These are phyloP conservation scores for Colletotrichum sp. DNA, from an alignment of 2,329 filamentous ascomycete genomes.

Conservation along the genomic window DNA sequence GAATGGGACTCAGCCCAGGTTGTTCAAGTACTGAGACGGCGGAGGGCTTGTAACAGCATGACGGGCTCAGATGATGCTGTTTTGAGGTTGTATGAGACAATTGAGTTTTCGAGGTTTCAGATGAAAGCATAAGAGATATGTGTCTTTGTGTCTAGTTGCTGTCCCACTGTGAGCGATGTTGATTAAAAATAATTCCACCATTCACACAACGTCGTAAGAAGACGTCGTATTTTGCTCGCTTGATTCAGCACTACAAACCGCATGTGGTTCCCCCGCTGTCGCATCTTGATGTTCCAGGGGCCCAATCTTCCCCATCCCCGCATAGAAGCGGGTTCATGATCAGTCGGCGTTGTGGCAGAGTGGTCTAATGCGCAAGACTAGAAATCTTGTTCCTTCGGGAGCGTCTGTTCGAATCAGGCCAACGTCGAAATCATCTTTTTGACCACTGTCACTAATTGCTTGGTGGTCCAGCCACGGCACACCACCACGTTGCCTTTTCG, in stretches of 20 bases:
- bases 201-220: background rate
- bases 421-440: slow-evolving; percentile 3
- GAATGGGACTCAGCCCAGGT: slow-evolving; percentile 36
- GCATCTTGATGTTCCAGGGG: background rate
- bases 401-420: slow-evolving; percentile 22
- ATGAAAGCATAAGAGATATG: background rate
- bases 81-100: background rate
- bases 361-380: slow-evolving; percentile 23
- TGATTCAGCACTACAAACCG: background rate
- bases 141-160: background rate
- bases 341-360: slow-evolving; percentile 16
- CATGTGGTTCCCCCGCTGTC: background rate
- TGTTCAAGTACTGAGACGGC: slow-evolving; percentile 43
- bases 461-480: background rate
- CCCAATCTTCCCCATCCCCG: background rate
- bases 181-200: background rate
- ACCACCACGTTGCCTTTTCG: background rate
- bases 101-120: background rate
- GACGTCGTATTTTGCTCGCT: background rate
- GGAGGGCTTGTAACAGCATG: background rate
- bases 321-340: background rate
- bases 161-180: background rate
- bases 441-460: background rate
- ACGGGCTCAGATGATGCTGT: background rate
- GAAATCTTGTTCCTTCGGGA: slow-evolving; percentile 22